Conservation (phyloP, 2,329 filamentous ascomycete genomes). For the Trichoderma simmonsii region DNA sequence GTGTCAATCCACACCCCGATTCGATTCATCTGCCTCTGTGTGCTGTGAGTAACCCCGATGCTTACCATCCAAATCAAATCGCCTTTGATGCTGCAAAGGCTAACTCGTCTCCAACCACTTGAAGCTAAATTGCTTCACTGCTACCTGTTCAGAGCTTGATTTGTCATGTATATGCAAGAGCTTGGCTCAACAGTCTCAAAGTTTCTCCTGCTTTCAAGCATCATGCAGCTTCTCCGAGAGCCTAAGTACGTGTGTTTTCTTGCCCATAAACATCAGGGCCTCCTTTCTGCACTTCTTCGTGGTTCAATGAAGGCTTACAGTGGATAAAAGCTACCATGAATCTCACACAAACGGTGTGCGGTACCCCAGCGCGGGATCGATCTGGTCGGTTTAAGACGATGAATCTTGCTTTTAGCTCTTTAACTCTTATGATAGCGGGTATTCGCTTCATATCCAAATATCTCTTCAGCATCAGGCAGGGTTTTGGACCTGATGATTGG, state of each 20-base stretch:
- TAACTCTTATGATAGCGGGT: constrained; percentile 21
- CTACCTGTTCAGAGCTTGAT: neutral
- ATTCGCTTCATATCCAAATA: constrained; percentile 26
- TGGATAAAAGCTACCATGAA: neutral
- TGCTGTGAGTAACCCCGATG: neutral
- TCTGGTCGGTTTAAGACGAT: neutral
- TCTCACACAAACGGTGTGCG: neutral
- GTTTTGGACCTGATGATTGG: constrained; percentile 33
- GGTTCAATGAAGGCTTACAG: neutral
- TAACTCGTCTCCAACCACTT: neutral
- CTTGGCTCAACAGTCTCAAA: neutral
- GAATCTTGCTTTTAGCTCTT: constrained; percentile 21
- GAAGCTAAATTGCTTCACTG: constrained; percentile 1
- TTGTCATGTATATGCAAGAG: constrained; percentile 6
- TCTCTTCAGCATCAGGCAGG: constrained; percentile 29
- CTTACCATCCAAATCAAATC: neutral
- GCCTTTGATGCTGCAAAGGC: neutral
- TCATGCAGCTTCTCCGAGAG: constrained; percentile 12
- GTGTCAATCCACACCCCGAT: neutral
- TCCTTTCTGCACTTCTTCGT: neutral
- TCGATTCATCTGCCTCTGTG: neutral
- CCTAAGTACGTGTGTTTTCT: neutral
- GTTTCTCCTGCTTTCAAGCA: neutral
- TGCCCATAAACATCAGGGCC: neutral
- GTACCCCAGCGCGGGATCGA: neutral